Evolutionary conservation across 192 early-diverging fungal genomes (phyloP).

Genomic region (Umbelopsis sp.): DNA sequence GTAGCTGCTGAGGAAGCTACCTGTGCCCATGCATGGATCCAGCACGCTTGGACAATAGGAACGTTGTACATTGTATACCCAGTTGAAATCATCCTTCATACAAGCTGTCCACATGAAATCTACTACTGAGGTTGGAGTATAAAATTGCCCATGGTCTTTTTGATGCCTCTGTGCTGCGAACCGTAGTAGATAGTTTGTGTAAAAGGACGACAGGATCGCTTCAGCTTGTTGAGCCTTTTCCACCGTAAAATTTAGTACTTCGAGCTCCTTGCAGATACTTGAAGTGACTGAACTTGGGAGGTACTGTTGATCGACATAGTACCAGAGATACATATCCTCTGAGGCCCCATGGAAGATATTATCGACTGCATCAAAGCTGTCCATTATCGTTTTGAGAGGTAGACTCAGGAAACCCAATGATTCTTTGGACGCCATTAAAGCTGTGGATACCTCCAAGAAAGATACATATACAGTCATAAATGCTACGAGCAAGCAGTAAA

Average conservation of each 20-base stretch:
- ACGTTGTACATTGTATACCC: not conserved
- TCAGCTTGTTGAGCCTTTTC: conserved; percentile 35
- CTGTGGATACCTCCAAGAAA: conserved; percentile 27
- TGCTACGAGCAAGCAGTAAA: conserved; percentile 41
- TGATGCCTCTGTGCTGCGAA: conserved; percentile 54
- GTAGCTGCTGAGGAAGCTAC: conserved; percentile 55
- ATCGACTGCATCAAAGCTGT: conserved; percentile 38
- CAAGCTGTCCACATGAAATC: conserved; percentile 59
- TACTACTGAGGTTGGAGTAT: conserved; percentile 55
- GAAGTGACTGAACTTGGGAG: not conserved
- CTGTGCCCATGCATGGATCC: conserved; percentile 62
- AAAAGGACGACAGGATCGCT: conserved; percentile 49
- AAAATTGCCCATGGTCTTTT: conserved; percentile 65
- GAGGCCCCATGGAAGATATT: conserved; percentile 34
- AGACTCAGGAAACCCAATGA: not conserved
- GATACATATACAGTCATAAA: conserved; percentile 50
- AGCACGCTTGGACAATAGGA: conserved; percentile 32
- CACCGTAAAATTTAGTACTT: conserved; percentile 4
- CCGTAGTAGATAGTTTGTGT: conserved; percentile 52
- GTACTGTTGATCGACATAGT: conserved; percentile 15
- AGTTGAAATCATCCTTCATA: not conserved
- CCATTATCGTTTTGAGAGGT: conserved; percentile 25
- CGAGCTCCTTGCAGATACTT: not conserved
- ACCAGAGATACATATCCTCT: conserved; percentile 32
- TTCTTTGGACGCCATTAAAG: conserved; percentile 10